Evolutionary conservation across 2,329 filamentous ascomycete species (phyloP).

Genomic region (Exophiala sideris): DNA sequence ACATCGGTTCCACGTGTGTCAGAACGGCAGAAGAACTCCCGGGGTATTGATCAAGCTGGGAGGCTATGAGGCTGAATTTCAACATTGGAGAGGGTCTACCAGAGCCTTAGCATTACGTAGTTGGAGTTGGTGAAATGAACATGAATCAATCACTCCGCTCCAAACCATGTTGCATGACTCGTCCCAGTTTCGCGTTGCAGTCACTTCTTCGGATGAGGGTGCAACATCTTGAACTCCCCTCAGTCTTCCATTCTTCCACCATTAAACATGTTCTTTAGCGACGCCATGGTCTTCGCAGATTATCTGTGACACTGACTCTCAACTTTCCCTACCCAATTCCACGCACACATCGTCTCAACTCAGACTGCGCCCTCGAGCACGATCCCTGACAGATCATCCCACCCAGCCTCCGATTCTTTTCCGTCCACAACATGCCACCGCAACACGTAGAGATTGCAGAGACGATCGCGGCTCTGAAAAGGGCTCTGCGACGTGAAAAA

Average conservation of each 20-base stretch:
- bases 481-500: conserved; percentile 47
- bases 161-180: neutral
- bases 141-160: neutral
- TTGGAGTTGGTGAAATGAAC: neutral
- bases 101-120: conserved; percentile 1
- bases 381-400: no score
- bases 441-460: conserved; percentile 43
- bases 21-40: no score
- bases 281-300: neutral
- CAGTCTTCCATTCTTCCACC: neutral
- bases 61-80: no score
- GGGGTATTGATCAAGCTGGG: no score
- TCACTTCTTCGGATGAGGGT: neutral
- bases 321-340: no score
- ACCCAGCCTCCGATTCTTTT: neutral
- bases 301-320: no score
- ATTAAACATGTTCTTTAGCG: neutral
- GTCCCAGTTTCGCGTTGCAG: neutral
- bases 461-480: conserved; percentile 55
- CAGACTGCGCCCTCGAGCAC: no score
- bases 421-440: conserved; percentile 23
- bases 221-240: neutral
- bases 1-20: no score
- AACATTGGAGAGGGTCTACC: neutral
- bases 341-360: no score